Percentiles rank a stretch among this genome's conserved stretches.
Evolutionary conservation across 1,284 basidiomycete genomes (phyloP).

Genomic region (Moesziomyces aphidis): DNA sequence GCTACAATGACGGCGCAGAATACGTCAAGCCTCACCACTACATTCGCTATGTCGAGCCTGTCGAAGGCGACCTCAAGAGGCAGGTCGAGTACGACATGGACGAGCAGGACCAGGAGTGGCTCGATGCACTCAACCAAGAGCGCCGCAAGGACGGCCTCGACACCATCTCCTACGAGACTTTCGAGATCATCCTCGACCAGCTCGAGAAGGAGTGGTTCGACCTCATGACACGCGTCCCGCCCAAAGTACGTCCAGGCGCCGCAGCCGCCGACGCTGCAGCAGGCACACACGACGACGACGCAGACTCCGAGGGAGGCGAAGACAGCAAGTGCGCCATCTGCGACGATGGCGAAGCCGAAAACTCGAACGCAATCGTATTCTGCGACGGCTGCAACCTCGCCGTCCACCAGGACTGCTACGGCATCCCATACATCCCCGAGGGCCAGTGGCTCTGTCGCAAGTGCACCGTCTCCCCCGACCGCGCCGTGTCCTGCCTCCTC

Average conservation of each 20-base stretch:
- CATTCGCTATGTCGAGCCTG: constrained; percentile 90
- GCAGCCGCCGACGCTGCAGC: constrained; percentile 19
- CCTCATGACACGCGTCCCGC: constrained; percentile 70
- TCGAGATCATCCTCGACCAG: constrained; percentile 96
- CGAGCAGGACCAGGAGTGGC: constrained; percentile 98
- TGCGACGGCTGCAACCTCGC: constrained; percentile 99
- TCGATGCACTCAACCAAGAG: constrained; percentile 85
- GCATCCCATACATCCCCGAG: constrained; percentile 98
- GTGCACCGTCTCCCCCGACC: constrained; percentile 97
- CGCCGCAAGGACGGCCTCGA: constrained; percentile 82
- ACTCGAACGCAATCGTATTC: constrained; percentile 98
- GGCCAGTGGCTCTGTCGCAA: constrained; percentile 99
- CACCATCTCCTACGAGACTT: constrained; percentile 77
- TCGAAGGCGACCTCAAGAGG: constrained; percentile 88
- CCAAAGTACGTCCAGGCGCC: constrained; percentile 38
- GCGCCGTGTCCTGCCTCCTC: constrained; percentile 90
- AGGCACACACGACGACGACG: constrained; percentile 40
- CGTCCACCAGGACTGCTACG: constrained; percentile 99
- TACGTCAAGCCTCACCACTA: constrained; percentile 85
- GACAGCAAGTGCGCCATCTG: constrained; percentile 89
- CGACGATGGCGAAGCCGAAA: constrained; percentile 98
- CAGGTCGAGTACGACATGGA: constrained; percentile 99
- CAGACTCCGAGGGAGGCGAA: constrained; percentile 52
- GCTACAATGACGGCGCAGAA: constrained; percentile 78
- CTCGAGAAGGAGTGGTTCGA: constrained; percentile 99